phyloP scores from a whole-genome alignment of 768 basidiomycete genomes.

The Ephemerocybe angulata region DNA sequence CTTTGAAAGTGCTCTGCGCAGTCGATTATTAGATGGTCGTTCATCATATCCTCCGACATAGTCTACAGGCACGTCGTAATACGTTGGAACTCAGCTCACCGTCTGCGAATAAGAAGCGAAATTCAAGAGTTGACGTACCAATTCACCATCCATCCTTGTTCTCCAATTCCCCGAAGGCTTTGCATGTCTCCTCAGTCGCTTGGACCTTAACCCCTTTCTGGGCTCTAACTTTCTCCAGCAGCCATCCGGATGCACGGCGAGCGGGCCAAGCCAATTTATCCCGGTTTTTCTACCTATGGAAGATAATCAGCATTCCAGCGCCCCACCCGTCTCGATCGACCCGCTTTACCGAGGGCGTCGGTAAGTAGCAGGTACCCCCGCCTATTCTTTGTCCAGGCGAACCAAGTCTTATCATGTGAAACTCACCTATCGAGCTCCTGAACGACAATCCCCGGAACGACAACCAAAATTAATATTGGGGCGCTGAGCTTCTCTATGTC shows the following conservation, averaged over 20 bases:
- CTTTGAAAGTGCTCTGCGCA: slow-evolving; percentile 63
- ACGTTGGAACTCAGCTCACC: too few species aligned
- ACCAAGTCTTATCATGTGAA: neutral
- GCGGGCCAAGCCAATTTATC: slow-evolving; percentile 57
- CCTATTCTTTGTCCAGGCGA: neutral
- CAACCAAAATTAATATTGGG: slow-evolving; percentile 56
- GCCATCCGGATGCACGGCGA: slow-evolving; percentile 65
- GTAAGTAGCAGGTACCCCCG: neutral
- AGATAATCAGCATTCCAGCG: neutral
- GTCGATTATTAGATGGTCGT: slow-evolving; percentile 73
- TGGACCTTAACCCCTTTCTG: slow-evolving; percentile 56
- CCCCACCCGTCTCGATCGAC: too few species aligned
- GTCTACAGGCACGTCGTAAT: slow-evolving; percentile 9
- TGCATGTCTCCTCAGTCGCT: slow-evolving; percentile 60
- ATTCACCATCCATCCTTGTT: slow-evolving; percentile 37
- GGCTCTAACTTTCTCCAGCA: slow-evolving; percentile 58
- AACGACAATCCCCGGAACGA: slow-evolving; percentile 74
- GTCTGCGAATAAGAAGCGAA: neutral
- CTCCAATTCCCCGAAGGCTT: slow-evolving; percentile 61
- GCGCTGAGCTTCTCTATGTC: slow-evolving; percentile 49
- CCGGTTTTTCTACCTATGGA: slow-evolving; percentile 44
- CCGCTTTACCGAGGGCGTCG: too few species aligned
- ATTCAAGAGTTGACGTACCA: slow-evolving; percentile 29
- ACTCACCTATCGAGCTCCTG: slow-evolving; percentile 71
- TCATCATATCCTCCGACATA: slow-evolving; percentile 37